Evolutionary conservation across 1,284 basidiomycete species (phyloP).

Genomic region (Wallemia ichthyophaga): DNA sequence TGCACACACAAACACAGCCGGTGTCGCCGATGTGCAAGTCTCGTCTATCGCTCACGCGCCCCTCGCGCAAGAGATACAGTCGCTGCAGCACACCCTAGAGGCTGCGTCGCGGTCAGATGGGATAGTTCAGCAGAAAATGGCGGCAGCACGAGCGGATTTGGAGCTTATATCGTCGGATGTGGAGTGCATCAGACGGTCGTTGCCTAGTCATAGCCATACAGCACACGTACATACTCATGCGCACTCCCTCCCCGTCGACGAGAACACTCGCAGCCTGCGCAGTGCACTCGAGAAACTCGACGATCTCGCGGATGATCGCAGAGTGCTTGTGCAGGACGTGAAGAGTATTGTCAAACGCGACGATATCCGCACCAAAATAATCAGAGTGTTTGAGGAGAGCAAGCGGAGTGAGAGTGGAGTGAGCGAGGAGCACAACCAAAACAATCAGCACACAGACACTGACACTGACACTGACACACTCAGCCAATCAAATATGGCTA

Average conservation of each 20-base stretch:
- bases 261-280: constrained; percentile 39
- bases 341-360: constrained; percentile 34
- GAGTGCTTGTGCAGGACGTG: constrained; percentile 33
- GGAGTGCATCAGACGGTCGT: background rate
- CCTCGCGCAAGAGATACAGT: constrained; percentile 24
- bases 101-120: constrained; percentile 45
- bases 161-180: constrained; percentile 5
- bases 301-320: constrained; percentile 30
- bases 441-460: too few species aligned
- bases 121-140: constrained; percentile 39
- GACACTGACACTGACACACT: too few species aligned
- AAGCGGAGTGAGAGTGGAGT: constrained; percentile 35
- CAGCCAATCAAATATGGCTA: constrained; percentile 28
- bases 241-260: constrained; percentile 1
- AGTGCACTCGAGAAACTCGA: constrained; percentile 51
- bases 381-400: constrained; percentile 29
- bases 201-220: too few species aligned
- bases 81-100: constrained; percentile 38
- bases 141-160: constrained; percentile 28
- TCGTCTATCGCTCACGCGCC: background rate
- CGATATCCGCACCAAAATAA: constrained; percentile 39
- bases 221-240: too few species aligned
- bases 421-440: too few species aligned
- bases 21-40: constrained; percentile 20
- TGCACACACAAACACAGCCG: too few species aligned